These are phyloP conservation scores for Olyra latifolia DNA, from an alignment of 176 grass and related monocot species.

Conservation along the genomic window DNA sequence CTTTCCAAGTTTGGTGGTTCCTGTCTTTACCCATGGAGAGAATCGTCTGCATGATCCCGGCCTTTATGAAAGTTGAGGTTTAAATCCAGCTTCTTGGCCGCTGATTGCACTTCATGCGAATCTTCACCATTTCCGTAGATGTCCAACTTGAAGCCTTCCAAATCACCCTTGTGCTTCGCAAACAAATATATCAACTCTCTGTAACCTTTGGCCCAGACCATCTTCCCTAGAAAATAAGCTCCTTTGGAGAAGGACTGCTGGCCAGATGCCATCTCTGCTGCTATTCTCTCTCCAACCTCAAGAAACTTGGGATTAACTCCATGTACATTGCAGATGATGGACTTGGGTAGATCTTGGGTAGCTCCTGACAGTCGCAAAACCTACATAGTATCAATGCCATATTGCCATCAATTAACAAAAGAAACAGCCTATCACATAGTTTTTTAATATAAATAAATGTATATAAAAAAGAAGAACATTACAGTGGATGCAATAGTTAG, in stretches of 20 bases:
- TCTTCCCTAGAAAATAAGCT: slow-evolving; percentile 96
- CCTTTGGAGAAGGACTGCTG: slow-evolving; percentile 75
- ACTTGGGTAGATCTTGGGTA: slow-evolving; percentile 92
- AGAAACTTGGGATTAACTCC: slow-evolving; percentile 95
- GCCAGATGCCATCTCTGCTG: slow-evolving; percentile 50
- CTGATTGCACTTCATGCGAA: slow-evolving; percentile 71
- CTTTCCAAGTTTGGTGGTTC: not conserved
- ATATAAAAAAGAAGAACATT: slow-evolving; percentile 6
- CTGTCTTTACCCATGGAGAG: slow-evolving; percentile 74
- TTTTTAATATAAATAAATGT: not conserved
- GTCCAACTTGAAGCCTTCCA: slow-evolving; percentile 80
- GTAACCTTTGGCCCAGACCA: slow-evolving; percentile 99
- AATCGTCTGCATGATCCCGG: slow-evolving; percentile 91
- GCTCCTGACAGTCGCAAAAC: slow-evolving; percentile 83
- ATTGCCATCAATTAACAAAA: slow-evolving; percentile 7
- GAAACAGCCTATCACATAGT: not conserved
- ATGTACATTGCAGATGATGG: slow-evolving; percentile 88
- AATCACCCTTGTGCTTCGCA: slow-evolving; percentile 68
- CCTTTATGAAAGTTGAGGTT: slow-evolving; percentile 91
- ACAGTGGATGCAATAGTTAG: not conserved
- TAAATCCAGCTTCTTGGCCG: slow-evolving; percentile 73
- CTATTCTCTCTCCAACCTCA: slow-evolving; percentile 73
- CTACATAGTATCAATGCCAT: slow-evolving; percentile 39
- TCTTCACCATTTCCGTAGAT: slow-evolving; percentile 91
- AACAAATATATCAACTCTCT: slow-evolving; percentile 83